Evolutionary conservation across 192 early-diverging fungal genomes (phyloP), one percentile per base, ranked within the genome.

Genomic region (Dimargaris xerosporica): DNA sequence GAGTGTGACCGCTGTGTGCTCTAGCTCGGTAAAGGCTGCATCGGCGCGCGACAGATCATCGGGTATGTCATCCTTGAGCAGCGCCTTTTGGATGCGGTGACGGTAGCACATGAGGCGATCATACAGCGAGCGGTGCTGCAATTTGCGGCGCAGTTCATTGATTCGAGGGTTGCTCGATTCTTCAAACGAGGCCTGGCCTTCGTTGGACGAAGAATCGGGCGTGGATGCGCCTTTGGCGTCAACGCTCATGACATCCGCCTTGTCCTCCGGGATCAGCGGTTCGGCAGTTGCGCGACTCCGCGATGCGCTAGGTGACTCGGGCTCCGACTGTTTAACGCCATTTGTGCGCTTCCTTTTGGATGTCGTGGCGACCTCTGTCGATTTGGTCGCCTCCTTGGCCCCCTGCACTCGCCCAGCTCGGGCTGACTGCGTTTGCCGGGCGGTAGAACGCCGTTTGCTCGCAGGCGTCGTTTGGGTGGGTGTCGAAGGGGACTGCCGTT

Each of bases 61-160:
- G 15, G 67, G 75, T 5, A 65, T 30, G 16, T 58, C 51, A 19
- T 71, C 71, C 62, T 73, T 73, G 65, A 76, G 72, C 17, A 76
- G 54, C 2, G 71, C 69, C 66, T 76, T 76, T 53, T 76, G 75
- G 13, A 76, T 66, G 44, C 65, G 65, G 69, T 76, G 75, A 10
- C 75, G 69, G 31, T 73, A 67, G 45, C 71, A 71, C 75, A 76
- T 76, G 23, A 70, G 55, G 44, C 65, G 44, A 21, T 76, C 67
- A 54, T 67, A 73, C 15, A 28, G 53, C 3, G 13, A 15, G 15
- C 26, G 19, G 53, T 54, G 53, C 29, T 26, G 53, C 29, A 54
- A 26, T 15, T 28, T 19, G 21, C 1, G 15, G 3, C 53, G 53
- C 21, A 26, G 28, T 54, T 28, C 53, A 17, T 21, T 3, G 28